A percentile compares a stretch with the other conserved stretches of the same genome.
Evolutionary conservation across 768 basidiomycete genomes (phyloP).

Genomic region (Flagelloscypha sp.): DNA sequence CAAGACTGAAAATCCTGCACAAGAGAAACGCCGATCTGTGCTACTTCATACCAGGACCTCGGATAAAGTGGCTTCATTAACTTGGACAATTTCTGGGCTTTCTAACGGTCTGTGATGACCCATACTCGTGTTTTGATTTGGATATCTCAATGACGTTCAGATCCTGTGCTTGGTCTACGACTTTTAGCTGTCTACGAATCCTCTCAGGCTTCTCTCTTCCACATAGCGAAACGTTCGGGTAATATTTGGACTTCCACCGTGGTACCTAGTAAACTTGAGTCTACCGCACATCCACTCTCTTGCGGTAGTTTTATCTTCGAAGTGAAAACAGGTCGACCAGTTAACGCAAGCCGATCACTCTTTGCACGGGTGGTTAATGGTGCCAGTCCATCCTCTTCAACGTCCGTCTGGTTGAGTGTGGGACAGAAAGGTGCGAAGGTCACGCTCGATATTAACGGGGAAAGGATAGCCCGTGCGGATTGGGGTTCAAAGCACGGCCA

Average conservation of each 20-base stretch:
- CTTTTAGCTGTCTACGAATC: too few relatives aligned
- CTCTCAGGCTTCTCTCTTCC: too few relatives aligned
- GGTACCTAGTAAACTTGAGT: constrained; percentile 29
- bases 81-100: constrained; percentile 58
- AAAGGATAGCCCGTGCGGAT: constrained; percentile 58
- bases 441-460: constrained; percentile 52
- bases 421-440: constrained; percentile 53
- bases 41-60: too few relatives aligned
- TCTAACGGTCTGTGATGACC: too few relatives aligned
- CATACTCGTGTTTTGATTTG: too few relatives aligned
- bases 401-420: constrained; percentile 41
- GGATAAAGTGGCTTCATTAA: constrained; percentile 43
- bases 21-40: too few relatives aligned
- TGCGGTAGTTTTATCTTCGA: constrained; percentile 48
- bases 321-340: constrained; percentile 37
- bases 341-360: constrained; percentile 34
- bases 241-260: too few relatives aligned
- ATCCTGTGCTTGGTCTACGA: constrained; percentile 26
- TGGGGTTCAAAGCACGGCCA: constrained; percentile 47
- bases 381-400: constrained; percentile 10
- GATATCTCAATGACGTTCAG: too few relatives aligned
- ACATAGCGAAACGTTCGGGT: too few relatives aligned
- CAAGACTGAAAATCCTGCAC: too few relatives aligned
- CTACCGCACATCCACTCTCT: constrained; percentile 35
- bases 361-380: constrained; percentile 30